Evolutionary conservation across 371 early-diverging fungal genomes (phyloP).

Genomic region (Mortierella sp.): DNA sequence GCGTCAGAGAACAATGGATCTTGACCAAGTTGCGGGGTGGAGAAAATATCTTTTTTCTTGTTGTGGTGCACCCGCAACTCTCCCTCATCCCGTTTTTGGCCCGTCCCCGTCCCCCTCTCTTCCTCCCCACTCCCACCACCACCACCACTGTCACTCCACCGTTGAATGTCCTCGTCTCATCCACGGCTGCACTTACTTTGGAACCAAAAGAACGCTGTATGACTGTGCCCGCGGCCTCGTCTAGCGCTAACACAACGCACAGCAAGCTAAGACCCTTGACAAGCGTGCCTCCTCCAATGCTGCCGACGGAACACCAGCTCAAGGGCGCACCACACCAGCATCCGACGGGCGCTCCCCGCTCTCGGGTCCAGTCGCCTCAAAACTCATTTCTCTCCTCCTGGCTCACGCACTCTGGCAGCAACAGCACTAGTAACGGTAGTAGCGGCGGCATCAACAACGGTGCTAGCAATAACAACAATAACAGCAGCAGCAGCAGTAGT

Average conservation of each 20-base stretch:
- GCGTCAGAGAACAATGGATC: no score
- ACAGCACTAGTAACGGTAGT: background rate
- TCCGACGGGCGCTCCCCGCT: background rate
- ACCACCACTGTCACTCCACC: background rate
- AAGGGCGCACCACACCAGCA: conserved; percentile 19
- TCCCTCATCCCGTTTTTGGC: background rate
- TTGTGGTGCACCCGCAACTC: no score
- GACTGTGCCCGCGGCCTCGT: conserved; percentile 30
- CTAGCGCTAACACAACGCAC: conserved; percentile 7
- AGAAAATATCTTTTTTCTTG: no score
- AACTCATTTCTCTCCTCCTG: conserved; percentile 35
- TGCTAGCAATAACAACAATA: background rate
- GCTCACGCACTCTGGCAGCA: conserved; percentile 11
- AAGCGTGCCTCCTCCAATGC: conserved; percentile 22
- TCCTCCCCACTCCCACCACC: background rate
- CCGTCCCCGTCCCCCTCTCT: background rate
- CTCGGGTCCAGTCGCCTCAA: conserved; percentile 7
- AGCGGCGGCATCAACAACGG: conserved; percentile 1
- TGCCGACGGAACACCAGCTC: conserved; percentile 32
- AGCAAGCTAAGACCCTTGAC: conserved; percentile 31
- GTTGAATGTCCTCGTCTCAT: background rate
- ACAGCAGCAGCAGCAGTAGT: background rate
- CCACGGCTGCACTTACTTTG: background rate
- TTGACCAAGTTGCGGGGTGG: no score
- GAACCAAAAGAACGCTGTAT: conserved; percentile 1